Conservation (phyloP, 495 filamentous ascomycete species). For the Neurospora cerealis region DNA sequence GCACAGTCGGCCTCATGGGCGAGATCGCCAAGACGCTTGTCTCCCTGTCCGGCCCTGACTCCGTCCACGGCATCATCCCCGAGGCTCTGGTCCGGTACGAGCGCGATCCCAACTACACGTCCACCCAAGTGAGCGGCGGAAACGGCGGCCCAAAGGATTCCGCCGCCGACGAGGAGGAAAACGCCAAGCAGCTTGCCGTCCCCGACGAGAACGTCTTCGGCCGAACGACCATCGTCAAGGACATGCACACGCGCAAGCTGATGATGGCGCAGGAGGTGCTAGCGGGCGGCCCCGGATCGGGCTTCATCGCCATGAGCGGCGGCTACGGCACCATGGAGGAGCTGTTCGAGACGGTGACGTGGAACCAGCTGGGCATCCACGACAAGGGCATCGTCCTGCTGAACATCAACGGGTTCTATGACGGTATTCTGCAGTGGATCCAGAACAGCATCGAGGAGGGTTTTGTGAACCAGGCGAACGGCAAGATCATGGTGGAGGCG, state of each 20-base stretch:
- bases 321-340: slow-evolving; percentile 96
- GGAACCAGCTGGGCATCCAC: slow-evolving; percentile 97
- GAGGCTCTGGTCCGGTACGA: slow-evolving; percentile 74
- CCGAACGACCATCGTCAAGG: slow-evolving; percentile 72
- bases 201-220: slow-evolving; percentile 68
- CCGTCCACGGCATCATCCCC: slow-evolving; percentile 92
- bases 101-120: slow-evolving; percentile 43
- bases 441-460: slow-evolving; percentile 63
- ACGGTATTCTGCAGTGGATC: slow-evolving; percentile 78
- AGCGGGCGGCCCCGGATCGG: slow-evolving; percentile 67
- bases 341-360: slow-evolving; percentile 90
- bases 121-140: slow-evolving; percentile 21
- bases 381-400: slow-evolving; percentile 65
- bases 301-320: slow-evolving; percentile 83
- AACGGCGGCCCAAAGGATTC: slow-evolving; percentile 1
- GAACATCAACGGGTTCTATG: slow-evolving; percentile 86
- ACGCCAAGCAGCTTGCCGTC: slow-evolving; percentile 15
- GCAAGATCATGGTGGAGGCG: slow-evolving; percentile 68
- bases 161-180: slow-evolving; percentile 9
- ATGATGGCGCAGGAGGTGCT: slow-evolving; percentile 85
- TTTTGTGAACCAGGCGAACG: slow-evolving; percentile 61
- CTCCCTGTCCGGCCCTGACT: slow-evolving; percentile 63
- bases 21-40: slow-evolving; percentile 84
- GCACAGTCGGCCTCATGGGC: slow-evolving; percentile 91
- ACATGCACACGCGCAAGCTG: slow-evolving; percentile 92